Base-by-base conservation (phyloP, 2,329 filamentous ascomycete species). In the Pseudogymnoascus verrucosus region DNA sequence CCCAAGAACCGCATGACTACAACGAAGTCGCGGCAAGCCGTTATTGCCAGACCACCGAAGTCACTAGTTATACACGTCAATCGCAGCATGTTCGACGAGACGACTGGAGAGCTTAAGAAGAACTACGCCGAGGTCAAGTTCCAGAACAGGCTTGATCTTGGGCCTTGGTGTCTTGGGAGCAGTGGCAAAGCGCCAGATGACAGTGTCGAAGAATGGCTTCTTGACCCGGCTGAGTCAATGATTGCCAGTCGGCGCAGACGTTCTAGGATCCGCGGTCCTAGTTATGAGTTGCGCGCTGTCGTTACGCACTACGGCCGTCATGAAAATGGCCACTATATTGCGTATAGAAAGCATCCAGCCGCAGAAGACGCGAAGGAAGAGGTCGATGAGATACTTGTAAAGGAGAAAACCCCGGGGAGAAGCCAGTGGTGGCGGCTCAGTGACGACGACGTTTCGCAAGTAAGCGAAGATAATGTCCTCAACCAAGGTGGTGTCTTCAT, bases 291-390 rank as follows among this genome's bases (percentile, higher is more conserved):
- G 14, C 85, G 89, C 62, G 91, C 93, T 31, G 89, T 93, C 0
- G 84, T 98, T 8, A 95, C 91, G 0, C 95, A 98, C 73, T 90
- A 89, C 66, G 95, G 95, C 3, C 83, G 89, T 34, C 95, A 98
- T 74, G 92, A 97, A 66, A 96, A 96, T 70, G 95, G 95, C 0
- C 95, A 99, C 76, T 98, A 99, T 70, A 87, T 97, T 40, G 96
- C 91, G 73, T 96, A 95, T 74, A 84, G 91, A 61, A 90, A 89
- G 70, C 88, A 91, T 70, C 80, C 84, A 1, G 62, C 54, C 42
- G 26, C 61, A 11, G 60, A 63, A 16, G 54, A 63, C 6, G 19
- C 42, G 2, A 72, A 67, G n/a, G 67, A 67, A 5, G 69, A 71
- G 0, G 67, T 75, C 2, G 72, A 75, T 31, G 71, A 70, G 5